Evolutionary conservation across 1,139 yeast species (phyloP).

Genomic region (Meyerozyma athensensis): DNA sequence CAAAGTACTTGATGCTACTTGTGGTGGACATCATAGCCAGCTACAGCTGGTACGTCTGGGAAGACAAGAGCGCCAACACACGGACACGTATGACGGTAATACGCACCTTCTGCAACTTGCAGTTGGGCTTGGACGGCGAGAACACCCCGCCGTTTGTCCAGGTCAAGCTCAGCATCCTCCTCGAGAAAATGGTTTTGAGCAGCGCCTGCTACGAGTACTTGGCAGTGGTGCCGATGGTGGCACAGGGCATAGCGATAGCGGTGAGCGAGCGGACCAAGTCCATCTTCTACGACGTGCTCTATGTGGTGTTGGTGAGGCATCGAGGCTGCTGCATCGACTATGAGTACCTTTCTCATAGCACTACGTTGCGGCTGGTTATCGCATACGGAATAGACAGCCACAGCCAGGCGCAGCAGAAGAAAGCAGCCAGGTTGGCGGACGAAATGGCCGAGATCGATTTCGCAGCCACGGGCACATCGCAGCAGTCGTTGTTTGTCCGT

Average conservation of each 20-base stretch:
- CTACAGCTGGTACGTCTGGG: slow-evolving; percentile 39
- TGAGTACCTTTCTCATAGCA: slow-evolving; percentile 10
- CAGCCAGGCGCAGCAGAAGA: neutral
- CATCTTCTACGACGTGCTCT: slow-evolving; percentile 11
- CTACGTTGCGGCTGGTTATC: slow-evolving; percentile 7
- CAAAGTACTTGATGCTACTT: slow-evolving; percentile 14
- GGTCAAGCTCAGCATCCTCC: neutral
- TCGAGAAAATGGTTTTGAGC: neutral
- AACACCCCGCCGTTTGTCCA: slow-evolving; percentile 1
- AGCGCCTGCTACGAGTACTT: slow-evolving; percentile 10
- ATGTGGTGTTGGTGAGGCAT: slow-evolving; percentile 9
- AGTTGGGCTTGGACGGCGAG: neutral
- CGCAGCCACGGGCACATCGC: neutral
- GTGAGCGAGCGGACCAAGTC: slow-evolving; percentile 9
- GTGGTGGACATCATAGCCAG: slow-evolving; percentile 28
- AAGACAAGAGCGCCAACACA: slow-evolving; percentile 14
- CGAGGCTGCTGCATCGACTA: slow-evolving; percentile 9
- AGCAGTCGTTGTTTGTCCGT: too few species aligned
- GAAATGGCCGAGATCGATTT: neutral
- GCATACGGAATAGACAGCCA: slow-evolving; percentile 6
- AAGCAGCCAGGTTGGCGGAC: neutral
- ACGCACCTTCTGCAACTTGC: slow-evolving; percentile 2
- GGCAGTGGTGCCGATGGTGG: slow-evolving; percentile 8
- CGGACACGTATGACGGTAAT: slow-evolving; percentile 10
- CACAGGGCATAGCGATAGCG: slow-evolving; percentile 7